Evolutionary conservation across 768 basidiomycete species (phyloP).

Genomic region (Lactarius hatsudake): DNA sequence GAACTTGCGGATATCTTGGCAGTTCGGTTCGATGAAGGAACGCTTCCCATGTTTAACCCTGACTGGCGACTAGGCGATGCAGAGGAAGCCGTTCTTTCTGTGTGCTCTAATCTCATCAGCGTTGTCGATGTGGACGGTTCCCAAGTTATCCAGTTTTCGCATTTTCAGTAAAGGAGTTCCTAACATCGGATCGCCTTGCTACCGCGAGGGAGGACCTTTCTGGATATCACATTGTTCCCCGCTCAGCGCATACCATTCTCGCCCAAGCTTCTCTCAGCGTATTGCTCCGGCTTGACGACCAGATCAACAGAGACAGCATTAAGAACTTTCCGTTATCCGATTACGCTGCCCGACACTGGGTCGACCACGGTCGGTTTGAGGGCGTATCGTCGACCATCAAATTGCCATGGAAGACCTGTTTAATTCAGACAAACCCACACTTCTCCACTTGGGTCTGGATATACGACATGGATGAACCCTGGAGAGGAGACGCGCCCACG

Average conservation of each 20-base stretch:
- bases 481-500: not conserved
- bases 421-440: not conserved
- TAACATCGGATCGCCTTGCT: conserved; percentile 2
- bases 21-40: not conserved
- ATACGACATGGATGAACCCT: not conserved
- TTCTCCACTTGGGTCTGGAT: conserved; percentile 2
- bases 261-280: not conserved
- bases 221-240: not conserved
- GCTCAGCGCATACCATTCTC: not conserved
- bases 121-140: not conserved
- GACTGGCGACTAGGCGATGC: conserved; percentile 16
- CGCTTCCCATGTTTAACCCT: not conserved
- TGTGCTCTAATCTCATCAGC: conserved; percentile 4
- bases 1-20: conserved; percentile 12
- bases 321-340: not conserved
- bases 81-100: not conserved
- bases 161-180: conserved; percentile 15
- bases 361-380: not conserved
- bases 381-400: not conserved
- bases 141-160: conserved; percentile 8
- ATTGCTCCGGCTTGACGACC: not conserved
- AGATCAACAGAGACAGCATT: not conserved
- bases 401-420: conserved; percentile 7
- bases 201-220: not conserved
- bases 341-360: conserved; percentile 12